Percentiles rank a stretch among this genome's conserved stretches.
Conservation (phyloP, 2,329 filamentous ascomycete species). For the Beauveria sp. region DNA sequence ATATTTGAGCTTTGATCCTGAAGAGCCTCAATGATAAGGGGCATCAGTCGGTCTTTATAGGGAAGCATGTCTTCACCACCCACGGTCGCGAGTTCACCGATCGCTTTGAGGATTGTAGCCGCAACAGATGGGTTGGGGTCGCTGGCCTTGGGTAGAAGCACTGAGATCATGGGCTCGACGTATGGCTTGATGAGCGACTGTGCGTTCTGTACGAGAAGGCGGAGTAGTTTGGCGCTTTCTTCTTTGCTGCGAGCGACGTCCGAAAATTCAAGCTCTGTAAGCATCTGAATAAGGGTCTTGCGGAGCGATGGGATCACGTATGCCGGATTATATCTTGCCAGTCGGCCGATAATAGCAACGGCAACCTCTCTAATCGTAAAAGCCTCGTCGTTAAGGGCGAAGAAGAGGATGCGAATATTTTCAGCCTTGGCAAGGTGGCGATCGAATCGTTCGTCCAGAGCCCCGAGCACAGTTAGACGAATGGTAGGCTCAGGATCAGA, state of each 20-base stretch:
- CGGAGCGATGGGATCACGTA: slow-evolving; percentile 95
- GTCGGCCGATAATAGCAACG: slow-evolving; percentile 89
- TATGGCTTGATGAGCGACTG: slow-evolving; percentile 92
- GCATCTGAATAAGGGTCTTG: slow-evolving; percentile 89
- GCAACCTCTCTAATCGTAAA: slow-evolving; percentile 90
- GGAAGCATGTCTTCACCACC: slow-evolving; percentile 89
- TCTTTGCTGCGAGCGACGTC: slow-evolving; percentile 92
- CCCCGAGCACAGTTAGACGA: slow-evolving; percentile 76
- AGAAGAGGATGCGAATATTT: slow-evolving; percentile 91
- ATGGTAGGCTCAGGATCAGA: slow-evolving; percentile 88
- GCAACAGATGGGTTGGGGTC: slow-evolving; percentile 83
- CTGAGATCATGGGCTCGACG: slow-evolving; percentile 90
- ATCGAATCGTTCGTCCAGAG: slow-evolving; percentile 89
- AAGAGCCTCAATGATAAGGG: slow-evolving; percentile 84
- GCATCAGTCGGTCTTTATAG: slow-evolving; percentile 90
- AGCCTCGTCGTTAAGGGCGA: slow-evolving; percentile 90
- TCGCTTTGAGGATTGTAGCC: slow-evolving; percentile 87
- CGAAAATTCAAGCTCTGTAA: slow-evolving; percentile 94
- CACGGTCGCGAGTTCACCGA: slow-evolving; percentile 88
- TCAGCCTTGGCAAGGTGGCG: slow-evolving; percentile 95
- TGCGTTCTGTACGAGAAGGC: slow-evolving; percentile 85
- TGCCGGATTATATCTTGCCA: slow-evolving; percentile 86
- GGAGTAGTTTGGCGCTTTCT: slow-evolving; percentile 88
- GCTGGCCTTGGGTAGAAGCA: slow-evolving; percentile 85
- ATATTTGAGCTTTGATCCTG: slow-evolving; percentile 87